phyloP scores from a whole-genome alignment of 345 rosid species.

The Orychophragmus violaceus region DNA sequence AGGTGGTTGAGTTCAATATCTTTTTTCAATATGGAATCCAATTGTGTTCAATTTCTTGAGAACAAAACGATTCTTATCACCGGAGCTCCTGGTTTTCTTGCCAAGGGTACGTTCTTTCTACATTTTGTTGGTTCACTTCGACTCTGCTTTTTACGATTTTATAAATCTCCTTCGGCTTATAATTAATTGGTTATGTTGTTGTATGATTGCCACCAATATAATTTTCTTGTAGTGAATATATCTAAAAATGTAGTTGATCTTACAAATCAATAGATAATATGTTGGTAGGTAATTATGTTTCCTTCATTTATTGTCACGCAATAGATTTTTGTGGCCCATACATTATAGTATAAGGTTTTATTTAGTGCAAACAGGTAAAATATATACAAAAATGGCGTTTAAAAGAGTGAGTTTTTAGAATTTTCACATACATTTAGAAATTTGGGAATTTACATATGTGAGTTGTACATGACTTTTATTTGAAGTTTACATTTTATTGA shows the following conservation, averaged over 20 bases:
- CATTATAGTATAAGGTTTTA: background rate
- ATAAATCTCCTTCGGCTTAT: no score
- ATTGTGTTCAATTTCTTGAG: slow-evolving; percentile 24
- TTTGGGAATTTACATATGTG: background rate
- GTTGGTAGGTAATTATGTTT: background rate
- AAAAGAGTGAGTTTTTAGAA: background rate
- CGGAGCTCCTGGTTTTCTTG: slow-evolving; percentile 46
- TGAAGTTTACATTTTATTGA: background rate
- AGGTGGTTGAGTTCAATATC: background rate
- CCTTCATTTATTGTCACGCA: background rate
- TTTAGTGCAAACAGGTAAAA: background rate
- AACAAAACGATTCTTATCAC: slow-evolving; percentile 37
- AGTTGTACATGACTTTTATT: background rate
- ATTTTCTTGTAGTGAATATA: background rate
- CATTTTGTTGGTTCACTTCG: background rate
- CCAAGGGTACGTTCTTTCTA: slow-evolving; percentile 25
- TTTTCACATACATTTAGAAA: background rate
- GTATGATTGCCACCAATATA: background rate
- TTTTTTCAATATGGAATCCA: slow-evolving; percentile 22
- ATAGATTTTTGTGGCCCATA: slow-evolving; percentile 10
- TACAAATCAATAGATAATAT: background rate
- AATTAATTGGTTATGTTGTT: background rate
- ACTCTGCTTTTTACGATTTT: background rate
- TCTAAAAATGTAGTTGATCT: background rate
- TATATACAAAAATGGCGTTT: background rate